Evolutionary conservation across 1,284 basidiomycete genomes (phyloP).

Genomic region (Trichosporon coremiiforme): DNA sequence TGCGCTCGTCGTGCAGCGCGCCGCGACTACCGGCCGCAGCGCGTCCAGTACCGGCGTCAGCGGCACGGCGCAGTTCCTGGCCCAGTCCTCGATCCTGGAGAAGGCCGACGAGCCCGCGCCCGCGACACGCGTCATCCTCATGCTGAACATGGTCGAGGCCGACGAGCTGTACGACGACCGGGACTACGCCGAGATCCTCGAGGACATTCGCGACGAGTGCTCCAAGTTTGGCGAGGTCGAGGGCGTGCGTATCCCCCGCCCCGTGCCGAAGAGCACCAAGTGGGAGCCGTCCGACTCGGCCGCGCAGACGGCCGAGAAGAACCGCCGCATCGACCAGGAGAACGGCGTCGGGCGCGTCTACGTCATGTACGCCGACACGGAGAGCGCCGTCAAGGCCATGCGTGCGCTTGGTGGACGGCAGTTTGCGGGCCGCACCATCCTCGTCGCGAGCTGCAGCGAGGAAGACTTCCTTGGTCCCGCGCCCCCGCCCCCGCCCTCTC

Average conservation of each 20-base stretch:
- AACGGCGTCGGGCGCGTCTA: conserved; percentile 91
- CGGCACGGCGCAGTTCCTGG: conserved; percentile 52
- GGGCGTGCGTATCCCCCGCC: conserved; percentile 85
- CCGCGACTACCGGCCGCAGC: conserved; percentile 57
- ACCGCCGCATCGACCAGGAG: conserved; percentile 71
- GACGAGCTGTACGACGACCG: conserved; percentile 89
- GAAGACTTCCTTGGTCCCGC: conserved; percentile 55
- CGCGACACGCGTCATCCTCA: conserved; percentile 77
- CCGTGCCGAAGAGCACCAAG: conserved; percentile 71
- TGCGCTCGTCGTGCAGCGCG: conserved; percentile 93
- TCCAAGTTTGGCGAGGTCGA: conserved; percentile 77
- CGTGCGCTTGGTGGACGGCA: conserved; percentile 84
- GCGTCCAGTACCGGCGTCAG: conserved; percentile 44
- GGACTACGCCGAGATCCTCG: conserved; percentile 91
- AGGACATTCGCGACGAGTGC: conserved; percentile 94
- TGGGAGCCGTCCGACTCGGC: conserved; percentile 70
- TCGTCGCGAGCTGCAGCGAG: conserved; percentile 57
- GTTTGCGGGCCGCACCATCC: conserved; percentile 86
- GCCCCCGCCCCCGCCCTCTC: conserved; percentile 46
- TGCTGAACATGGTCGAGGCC: conserved; percentile 98
- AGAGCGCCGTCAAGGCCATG: conserved; percentile 69
- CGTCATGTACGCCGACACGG: conserved; percentile 72
- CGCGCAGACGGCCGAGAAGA: conserved; percentile 60
- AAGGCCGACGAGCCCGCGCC: conserved; percentile 62
- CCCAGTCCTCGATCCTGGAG: conserved; percentile 75